Evolutionary conservation across 768 basidiomycete species (phyloP).

Genomic region (Gloeopeniophorella convolvens): DNA sequence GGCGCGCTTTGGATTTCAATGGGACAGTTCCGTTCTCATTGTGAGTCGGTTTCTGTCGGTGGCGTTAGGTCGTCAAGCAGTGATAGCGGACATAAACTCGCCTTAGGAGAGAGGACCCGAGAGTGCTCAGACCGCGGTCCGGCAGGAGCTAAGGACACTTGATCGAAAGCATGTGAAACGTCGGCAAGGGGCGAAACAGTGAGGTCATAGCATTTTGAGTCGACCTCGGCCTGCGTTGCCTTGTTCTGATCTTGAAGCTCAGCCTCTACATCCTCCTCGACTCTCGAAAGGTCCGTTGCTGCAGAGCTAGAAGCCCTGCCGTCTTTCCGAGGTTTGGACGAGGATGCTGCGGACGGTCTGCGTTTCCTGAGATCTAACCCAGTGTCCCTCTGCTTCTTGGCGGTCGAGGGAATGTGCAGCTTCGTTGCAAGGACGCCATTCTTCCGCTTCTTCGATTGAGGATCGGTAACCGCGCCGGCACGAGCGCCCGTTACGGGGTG

Average conservation of each 20-base stretch:
- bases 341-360: constrained; percentile 34
- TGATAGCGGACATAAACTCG: not conserved
- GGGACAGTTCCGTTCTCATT: constrained; percentile 4
- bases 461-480: constrained; percentile 33
- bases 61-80: not conserved
- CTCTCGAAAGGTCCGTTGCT: constrained; percentile 13
- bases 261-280: constrained; percentile 53
- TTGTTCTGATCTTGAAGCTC: constrained; percentile 40
- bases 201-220: constrained; percentile 74
- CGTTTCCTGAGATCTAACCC: constrained; percentile 54
- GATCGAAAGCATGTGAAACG: constrained; percentile 62
- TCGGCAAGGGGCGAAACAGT: constrained; percentile 76
- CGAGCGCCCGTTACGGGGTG: constrained; percentile 69
- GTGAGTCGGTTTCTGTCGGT: constrained; percentile 9
- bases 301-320: constrained; percentile 16
- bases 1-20: constrained; percentile 7
- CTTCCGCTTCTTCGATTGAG: constrained; percentile 57
- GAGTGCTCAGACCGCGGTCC: constrained; percentile 5
- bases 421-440: constrained; percentile 52
- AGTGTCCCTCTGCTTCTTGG: constrained; percentile 40
- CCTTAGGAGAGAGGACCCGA: constrained; percentile 13
- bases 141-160: constrained; percentile 19
- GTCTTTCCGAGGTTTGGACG: constrained; percentile 15
- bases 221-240: constrained; percentile 47
- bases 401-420: constrained; percentile 30